Base-by-base conservation (phyloP, 129 eudicot genomes). In the Lactuca saligna region DNA sequence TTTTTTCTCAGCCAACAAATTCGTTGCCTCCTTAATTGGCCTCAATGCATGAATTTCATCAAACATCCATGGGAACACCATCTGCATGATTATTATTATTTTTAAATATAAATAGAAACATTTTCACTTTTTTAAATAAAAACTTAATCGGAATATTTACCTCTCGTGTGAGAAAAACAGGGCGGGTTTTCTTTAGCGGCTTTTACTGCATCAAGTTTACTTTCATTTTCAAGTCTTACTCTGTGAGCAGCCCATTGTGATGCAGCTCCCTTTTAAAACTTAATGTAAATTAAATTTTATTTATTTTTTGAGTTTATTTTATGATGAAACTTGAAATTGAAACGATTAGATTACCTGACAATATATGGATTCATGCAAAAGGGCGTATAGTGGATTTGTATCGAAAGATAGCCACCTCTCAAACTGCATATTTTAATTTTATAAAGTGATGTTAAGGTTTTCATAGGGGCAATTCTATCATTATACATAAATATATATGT, bases 41-140 rank as follows among this genome's bases (percentile, higher is more conserved):
- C 65, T 89, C 75, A 93, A 78, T 8, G 96, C 95, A 54, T 85
- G 82, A 63, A 93, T 73, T 82, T 93, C 97, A 69, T 93, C 98
- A 49, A 93, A 93, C 81, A 93, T 78, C 97, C 98, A 89, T 31
- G 97, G 98, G 49, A 82, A 93, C 68, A 93, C 77, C 97, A 93
- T 93, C 97, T 93, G 84, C 41, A 58, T 63, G 14, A 2, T 41
- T 41, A 2, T 10, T 8, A 10, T 46, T 3, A n/a, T 46, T 12
- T 46, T 46, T 11, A 11, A 8, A 46, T 11, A 46, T 8, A 46
- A 11, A 46, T 35, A 6, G 4, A n/a, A 35, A 35, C 38, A 35
- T 35, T n/a, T n/a, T 35, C 4, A 0, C 38, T 8, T 11, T 11
- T 12, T 10, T 20, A 20, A 12, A 12, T 12, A 12, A 12, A 42